phyloP scores from a whole-genome alignment of 2,329 filamentous ascomycete genomes.

The Didymella pomorum region DNA sequence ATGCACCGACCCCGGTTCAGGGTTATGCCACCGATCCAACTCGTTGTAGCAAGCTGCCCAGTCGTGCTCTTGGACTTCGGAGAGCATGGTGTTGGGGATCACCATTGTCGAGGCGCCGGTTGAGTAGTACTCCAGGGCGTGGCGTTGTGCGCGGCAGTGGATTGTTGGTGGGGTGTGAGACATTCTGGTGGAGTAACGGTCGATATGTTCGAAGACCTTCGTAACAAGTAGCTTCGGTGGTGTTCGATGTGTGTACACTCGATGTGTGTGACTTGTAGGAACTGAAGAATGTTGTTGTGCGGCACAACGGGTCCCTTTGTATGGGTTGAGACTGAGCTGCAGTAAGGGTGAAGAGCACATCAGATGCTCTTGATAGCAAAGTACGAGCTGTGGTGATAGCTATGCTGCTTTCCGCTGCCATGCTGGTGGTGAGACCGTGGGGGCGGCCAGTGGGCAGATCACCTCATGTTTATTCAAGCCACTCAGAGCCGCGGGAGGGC shows the following conservation, averaged over 20 bases:
- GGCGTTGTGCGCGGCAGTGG: constrained; percentile 39
- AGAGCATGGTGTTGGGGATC: constrained; percentile 25
- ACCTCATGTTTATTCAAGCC: constrained; percentile 13
- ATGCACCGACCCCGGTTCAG: constrained; percentile 9
- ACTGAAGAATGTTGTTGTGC: neutral
- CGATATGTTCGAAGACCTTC: neutral
- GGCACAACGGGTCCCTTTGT: neutral
- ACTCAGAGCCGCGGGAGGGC: neutral
- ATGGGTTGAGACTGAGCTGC: constrained; percentile 1
- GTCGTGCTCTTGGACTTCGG: constrained; percentile 30
- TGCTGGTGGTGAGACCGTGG: constrained; percentile 19
- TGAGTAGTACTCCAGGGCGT: constrained; percentile 30
- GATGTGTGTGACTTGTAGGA: neutral
- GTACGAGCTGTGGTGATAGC: constrained; percentile 9
- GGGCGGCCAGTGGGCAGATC: constrained; percentile 16
- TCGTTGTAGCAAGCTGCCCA: constrained; percentile 25
- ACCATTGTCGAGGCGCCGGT: constrained; percentile 30
- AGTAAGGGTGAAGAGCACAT: constrained; percentile 3
- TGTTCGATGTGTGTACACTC: neutral
- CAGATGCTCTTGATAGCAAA: neutral
- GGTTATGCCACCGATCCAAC: constrained; percentile 15
- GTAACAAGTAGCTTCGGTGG: neutral
- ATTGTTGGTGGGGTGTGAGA: constrained; percentile 18
- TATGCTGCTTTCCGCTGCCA: neutral
- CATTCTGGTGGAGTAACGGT: neutral